Base-by-base conservation (phyloP, 345 rosid species). In the Citrus maxima region DNA sequence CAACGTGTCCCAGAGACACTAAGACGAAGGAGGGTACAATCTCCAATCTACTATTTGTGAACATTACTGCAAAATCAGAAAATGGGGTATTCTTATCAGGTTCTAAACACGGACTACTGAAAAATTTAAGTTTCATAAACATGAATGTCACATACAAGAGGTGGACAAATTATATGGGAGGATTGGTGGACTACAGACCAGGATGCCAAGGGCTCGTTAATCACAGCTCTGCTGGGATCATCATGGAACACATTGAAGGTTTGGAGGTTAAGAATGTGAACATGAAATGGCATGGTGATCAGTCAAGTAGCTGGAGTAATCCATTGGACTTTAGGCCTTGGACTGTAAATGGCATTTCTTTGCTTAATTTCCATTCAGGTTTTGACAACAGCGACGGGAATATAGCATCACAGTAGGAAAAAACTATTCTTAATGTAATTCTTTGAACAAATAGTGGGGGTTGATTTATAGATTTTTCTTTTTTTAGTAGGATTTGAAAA, bases 41-140 rank as follows among this genome's bases (percentile, higher is more conserved):
- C 84, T 91, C 95, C 2, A 87, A 91, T 55, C 34, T 94, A 7
- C 84, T 73, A 51, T 96, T 96, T 83, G 76, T 87, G 46, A 96
- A 92, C 86, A 89, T 96, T 78, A 88, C 93, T 2, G 87, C 89
- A 13, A 66, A 46, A 72, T 90, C 98, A 1, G 99, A 93, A 67
- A 93, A 96, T 55, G 97, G 99, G 0, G 80, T 91, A 55, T 90
- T 96, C 86, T 87, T 93, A 76, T 95, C 97, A 2, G 99, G 98
- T 49, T 91, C 93, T 1, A 79, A 87, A 66, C 87, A 87, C 1
- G 98, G 98, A 65, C 68, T 78, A n/a, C 77, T 91, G 66, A 85
- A 89, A 30, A 82, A 90, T 67, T 72, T 96, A 84, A 89, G 85
- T 74, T 93, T 96, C 89, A 84, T 77, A 40, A 89, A 93, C 79